Evolutionary conservation across 768 basidiomycete genomes (phyloP).

Genomic region (Amanita pallidorosea): DNA sequence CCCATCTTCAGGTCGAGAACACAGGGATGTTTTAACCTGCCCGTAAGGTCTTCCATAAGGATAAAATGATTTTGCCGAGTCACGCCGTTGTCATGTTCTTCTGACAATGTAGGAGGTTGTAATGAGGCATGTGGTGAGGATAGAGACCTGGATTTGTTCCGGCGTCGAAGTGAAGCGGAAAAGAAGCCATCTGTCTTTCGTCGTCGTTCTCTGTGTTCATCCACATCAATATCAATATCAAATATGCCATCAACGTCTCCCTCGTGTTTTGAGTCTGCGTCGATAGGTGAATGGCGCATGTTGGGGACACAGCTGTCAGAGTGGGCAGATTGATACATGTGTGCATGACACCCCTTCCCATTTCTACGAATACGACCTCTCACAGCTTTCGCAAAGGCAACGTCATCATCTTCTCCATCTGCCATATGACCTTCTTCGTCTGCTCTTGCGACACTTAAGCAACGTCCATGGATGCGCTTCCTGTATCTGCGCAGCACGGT

Average conservation of each 20-base stretch:
- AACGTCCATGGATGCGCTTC: slow-evolving; percentile 35
- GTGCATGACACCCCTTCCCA: slow-evolving; percentile 30
- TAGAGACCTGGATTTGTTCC: slow-evolving; percentile 34
- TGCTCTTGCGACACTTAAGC: slow-evolving; percentile 25
- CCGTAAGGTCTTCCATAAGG: slow-evolving; percentile 97
- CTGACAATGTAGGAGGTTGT: slow-evolving; percentile 18
- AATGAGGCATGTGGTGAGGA: slow-evolving; percentile 19
- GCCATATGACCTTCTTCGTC: slow-evolving; percentile 44
- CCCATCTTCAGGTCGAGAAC: slow-evolving; percentile 99
- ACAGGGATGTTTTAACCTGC: slow-evolving; percentile 81
- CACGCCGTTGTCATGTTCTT: slow-evolving; percentile 31
- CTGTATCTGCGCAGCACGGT: slow-evolving; percentile 72
- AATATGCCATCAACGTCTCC: slow-evolving; percentile 23
- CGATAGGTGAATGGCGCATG: slow-evolving; percentile 60
- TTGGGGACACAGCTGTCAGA: slow-evolving; percentile 21
- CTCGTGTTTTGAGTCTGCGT: slow-evolving; percentile 23
- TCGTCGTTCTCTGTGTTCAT: slow-evolving; percentile 8
- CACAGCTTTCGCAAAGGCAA: slow-evolving; percentile 11
- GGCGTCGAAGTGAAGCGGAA: slow-evolving; percentile 28
- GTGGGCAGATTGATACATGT: slow-evolving; percentile 29
- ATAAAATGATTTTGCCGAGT: slow-evolving; percentile 96
- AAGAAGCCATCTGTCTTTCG: slow-evolving; percentile 8
- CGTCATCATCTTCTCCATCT: slow-evolving; percentile 17
- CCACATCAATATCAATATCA: slow-evolving; percentile 30
- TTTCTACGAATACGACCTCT: slow-evolving; percentile 20